Percentiles rank a stretch among this genome's conserved stretches.
Conservation (phyloP, 2,329 filamentous ascomycete species). For the Ceratocystis cacaofunesta region DNA sequence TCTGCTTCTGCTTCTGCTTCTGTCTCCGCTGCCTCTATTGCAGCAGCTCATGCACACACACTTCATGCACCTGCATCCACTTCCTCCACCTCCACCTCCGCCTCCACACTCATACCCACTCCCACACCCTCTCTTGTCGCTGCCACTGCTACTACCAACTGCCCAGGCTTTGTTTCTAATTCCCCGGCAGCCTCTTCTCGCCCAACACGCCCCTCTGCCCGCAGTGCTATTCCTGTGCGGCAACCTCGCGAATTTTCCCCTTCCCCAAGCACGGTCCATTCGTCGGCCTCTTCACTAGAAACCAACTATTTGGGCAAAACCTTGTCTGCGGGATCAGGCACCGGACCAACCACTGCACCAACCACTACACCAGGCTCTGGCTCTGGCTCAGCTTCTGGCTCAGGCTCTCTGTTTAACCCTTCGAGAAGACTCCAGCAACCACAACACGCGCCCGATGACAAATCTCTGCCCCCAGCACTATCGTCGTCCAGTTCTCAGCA, state of each 20-base stretch:
- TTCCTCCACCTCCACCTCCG: background rate
- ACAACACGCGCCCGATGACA: slow-evolving; percentile 7
- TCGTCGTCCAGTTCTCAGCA: slow-evolving; percentile 14
- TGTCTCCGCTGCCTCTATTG: background rate
- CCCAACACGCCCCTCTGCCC: slow-evolving; percentile 5
- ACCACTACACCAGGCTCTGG: background rate
- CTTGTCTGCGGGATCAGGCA: slow-evolving; percentile 2
- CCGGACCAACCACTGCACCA: background rate
- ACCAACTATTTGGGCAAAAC: slow-evolving; percentile 1
- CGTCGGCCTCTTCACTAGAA: slow-evolving; percentile 15
- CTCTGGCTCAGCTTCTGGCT: background rate
- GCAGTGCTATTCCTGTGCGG: slow-evolving; percentile 15
- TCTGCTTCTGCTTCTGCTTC: background rate
- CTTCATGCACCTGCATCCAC: slow-evolving; percentile 6
- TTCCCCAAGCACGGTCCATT: slow-evolving; percentile 9
- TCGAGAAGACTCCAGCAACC: slow-evolving; percentile 5
- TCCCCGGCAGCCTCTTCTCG: slow-evolving; percentile 7
- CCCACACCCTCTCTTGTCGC: background rate
- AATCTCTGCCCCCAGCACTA: background rate
- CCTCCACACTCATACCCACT: background rate
- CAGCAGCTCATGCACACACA: too few relatives aligned
- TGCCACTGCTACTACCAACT: background rate
- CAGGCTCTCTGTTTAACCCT: background rate
- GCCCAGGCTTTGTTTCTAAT: background rate
- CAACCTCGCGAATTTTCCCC: slow-evolving; percentile 15